Base-by-base conservation (phyloP, 495 filamentous ascomycete genomes). In the Amniculicola lignicola region DNA sequence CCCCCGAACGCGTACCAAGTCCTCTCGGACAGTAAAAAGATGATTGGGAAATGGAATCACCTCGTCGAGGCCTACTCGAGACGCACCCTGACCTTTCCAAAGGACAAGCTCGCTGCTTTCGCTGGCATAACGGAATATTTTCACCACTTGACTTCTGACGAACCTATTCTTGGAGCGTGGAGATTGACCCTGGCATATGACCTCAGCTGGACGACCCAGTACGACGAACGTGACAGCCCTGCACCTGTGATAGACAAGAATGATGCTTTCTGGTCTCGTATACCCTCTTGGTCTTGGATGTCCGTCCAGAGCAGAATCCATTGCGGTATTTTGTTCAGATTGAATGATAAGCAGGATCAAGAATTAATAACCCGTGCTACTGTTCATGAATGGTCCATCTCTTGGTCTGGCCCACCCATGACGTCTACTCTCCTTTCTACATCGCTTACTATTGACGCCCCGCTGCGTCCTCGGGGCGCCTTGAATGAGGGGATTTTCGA, bases 91-190 rank as follows among this genome's bases (percentile, higher is more conserved):
- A 51, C 47, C 14, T 51, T 23, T 21, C 10, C 9, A 37, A 39
- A 37, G 15, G 47, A 51, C 16, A 38, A 16, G 39, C 23, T 51
- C 19, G 29, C 47, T 23, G 47, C 47, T 23, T 21, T 51, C 18
- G 19, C 29, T 37, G 47, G 47, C 39, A 22, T 51, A 21, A 44
- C 25, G 5, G 10, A 15, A 3, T 44, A 44, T 44, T 15, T 16
- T 23, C 18, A 44, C 7, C 3, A 16, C 12, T 9, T 14, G 7
- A 22, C 16, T 22, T 12, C 14, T 4, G 16, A 44, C 19, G 15
- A 6, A 24, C 41, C 41, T 44, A 10, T 25, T 19, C 9, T 44
- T 25, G 41, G 41, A 21, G 16, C 25, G 16, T 44, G 41, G 41
- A 44, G 21, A 4, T 44, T 22, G 25, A 44, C 41, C 12, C 41